Conservation (phyloP, 345 rosid species). For the Moricandia arvensis region DNA sequence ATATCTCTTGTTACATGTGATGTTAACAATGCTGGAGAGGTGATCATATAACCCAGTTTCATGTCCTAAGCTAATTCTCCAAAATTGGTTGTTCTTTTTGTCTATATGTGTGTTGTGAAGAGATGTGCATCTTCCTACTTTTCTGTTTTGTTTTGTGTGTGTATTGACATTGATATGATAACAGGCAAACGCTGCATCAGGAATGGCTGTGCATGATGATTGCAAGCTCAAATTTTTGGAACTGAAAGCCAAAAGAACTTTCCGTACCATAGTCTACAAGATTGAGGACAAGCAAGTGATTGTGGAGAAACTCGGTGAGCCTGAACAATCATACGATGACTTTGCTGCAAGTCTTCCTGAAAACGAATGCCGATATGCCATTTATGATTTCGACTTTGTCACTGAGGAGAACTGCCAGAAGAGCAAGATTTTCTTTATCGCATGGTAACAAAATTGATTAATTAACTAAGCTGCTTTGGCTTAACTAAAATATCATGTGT, state of each 20-base stretch:
- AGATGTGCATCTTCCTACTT: not conserved
- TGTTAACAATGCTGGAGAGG: not conserved
- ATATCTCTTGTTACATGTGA: too few species aligned
- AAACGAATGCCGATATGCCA: slow-evolving; percentile 69
- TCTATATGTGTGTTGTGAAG: not conserved
- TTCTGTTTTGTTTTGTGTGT: not conserved
- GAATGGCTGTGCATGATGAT: slow-evolving; percentile 74
- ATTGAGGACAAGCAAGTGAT: slow-evolving; percentile 60
- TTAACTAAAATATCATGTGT: not conserved
- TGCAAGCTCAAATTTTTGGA: slow-evolving; percentile 68
- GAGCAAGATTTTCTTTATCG: slow-evolving; percentile 85
- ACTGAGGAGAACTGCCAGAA: slow-evolving; percentile 87
- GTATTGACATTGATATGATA: slow-evolving; percentile 6
- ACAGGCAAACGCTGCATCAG: slow-evolving; percentile 67
- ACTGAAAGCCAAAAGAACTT: slow-evolving; percentile 62
- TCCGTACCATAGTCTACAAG: slow-evolving; percentile 66
- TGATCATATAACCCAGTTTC: not conserved
- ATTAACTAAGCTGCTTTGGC: not conserved
- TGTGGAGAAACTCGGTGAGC: slow-evolving; percentile 62
- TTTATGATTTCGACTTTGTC: slow-evolving; percentile 68
- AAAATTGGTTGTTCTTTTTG: not conserved
- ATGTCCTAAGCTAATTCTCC: not conserved
- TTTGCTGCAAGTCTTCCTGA: slow-evolving; percentile 53
- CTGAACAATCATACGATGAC: slow-evolving; percentile 52
- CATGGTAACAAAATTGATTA: slow-evolving; percentile 45